Evolutionary conservation across 78 protist species (phyloP).

Genomic region (Dictyostelium intermedium): DNA sequence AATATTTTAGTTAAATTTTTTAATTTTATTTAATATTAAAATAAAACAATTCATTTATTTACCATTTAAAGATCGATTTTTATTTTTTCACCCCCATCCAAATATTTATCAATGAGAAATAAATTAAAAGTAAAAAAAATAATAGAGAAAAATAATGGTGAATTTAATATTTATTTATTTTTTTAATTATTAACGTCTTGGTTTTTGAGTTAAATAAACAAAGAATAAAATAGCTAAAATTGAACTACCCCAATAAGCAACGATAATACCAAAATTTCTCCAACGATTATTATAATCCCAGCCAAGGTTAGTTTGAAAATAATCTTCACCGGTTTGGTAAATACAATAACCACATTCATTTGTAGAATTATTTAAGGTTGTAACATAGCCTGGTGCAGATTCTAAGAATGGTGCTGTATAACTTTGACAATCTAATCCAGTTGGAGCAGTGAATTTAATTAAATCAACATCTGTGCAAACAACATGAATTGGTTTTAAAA

Average conservation of each 20-base stretch:
- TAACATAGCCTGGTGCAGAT: slow-evolving; percentile 26
- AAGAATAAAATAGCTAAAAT: slow-evolving; percentile 8
- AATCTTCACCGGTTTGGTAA: slow-evolving; percentile 48
- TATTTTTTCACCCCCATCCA: too few species aligned
- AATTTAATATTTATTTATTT: too few species aligned
- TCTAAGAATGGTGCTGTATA: slow-evolving; percentile 27
- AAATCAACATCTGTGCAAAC: slow-evolving; percentile 18
- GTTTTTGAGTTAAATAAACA: slow-evolving; percentile 65
- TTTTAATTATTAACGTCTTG: slow-evolving; percentile 28
- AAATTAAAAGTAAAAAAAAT: too few species aligned
- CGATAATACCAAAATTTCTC: slow-evolving; percentile 68
- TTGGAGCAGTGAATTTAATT: background rate
- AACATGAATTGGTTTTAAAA: background rate
- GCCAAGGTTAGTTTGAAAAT: slow-evolving; percentile 1
- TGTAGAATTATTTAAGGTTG: background rate
- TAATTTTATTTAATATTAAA: too few species aligned
- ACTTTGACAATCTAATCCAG: slow-evolving; percentile 13
- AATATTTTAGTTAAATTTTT: too few species aligned
- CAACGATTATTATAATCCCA: slow-evolving; percentile 39
- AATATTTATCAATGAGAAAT: too few species aligned
- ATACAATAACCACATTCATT: slow-evolving; percentile 48
- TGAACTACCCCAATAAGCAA: slow-evolving; percentile 30
- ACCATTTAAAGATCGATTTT: too few species aligned
- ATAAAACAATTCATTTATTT: too few species aligned
- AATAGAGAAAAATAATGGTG: too few species aligned